phyloP scores from a whole-genome alignment of 75 land plant species.

The Pinus taeda region DNA sequence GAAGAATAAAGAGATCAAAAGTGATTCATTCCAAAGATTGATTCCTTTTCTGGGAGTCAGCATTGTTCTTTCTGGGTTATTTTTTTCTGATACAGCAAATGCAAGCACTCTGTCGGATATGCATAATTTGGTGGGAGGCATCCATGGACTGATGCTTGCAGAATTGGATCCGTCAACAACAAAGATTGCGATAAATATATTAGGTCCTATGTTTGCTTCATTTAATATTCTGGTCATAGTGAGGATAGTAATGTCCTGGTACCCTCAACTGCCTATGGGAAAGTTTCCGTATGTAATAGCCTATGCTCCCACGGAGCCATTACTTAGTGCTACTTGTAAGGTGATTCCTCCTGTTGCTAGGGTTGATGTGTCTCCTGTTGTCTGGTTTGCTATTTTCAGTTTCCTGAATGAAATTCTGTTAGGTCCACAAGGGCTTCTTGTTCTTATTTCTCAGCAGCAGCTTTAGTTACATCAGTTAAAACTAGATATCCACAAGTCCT shows the following conservation, averaged over 20 bases:
- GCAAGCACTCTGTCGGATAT: background rate
- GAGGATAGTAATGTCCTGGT: conserved; percentile 96
- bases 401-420: conserved; percentile 83
- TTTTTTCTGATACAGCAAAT: background rate
- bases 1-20: too few species aligned
- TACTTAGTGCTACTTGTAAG: conserved; percentile 67
- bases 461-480: conserved; percentile 5
- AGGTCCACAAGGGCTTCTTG: conserved; percentile 95
- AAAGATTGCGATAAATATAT: conserved; percentile 51
- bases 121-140: background rate
- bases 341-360: conserved; percentile 89
- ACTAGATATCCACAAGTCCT: background rate
- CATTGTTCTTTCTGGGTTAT: conserved; percentile 1
- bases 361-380: conserved; percentile 90
- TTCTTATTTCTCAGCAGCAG: conserved; percentile 78
- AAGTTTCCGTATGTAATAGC: conserved; percentile 88
- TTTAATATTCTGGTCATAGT: conserved; percentile 73
- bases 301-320: conserved; percentile 87
- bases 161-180: conserved; percentile 83
- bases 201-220: conserved; percentile 75
- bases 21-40: too few species aligned
- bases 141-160: conserved; percentile 28
- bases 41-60: background rate
- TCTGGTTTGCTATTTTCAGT: conserved; percentile 90
- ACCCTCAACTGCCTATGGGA: conserved; percentile 86